phyloP scores from a whole-genome alignment of 1,284 basidiomycete genomes.

The Puccinia horiana region DNA sequence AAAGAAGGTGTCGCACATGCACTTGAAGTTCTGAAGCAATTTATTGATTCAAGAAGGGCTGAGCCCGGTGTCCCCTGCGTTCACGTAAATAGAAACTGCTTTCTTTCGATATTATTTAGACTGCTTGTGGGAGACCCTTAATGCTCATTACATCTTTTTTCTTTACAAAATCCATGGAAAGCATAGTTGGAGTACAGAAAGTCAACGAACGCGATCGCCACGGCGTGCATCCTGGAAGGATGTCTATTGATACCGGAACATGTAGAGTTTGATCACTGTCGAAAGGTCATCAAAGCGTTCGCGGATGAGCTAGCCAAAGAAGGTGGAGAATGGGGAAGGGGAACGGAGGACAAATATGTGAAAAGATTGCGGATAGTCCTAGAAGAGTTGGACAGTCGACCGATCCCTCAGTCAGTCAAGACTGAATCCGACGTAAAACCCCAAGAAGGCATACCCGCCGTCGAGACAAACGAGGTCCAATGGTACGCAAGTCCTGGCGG shows the following conservation, averaged over 20 bases:
- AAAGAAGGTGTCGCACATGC: conserved; percentile 28
- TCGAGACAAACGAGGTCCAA: conserved; percentile 3
- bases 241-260: conserved; percentile 40
- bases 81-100: conserved; percentile 22
- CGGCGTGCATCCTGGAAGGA: conserved; percentile 33
- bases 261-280: conserved; percentile 25
- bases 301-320: conserved; percentile 17
- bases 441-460: not conserved
- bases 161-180: not conserved
- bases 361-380: conserved; percentile 7
- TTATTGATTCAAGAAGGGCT: conserved; percentile 32
- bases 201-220: conserved; percentile 24
- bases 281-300: conserved; percentile 20
- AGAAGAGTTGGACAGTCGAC: conserved; percentile 3
- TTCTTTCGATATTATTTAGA: not conserved
- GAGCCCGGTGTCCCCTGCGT: conserved; percentile 33
- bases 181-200: conserved; percentile 33
- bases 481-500: not conserved
- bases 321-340: conserved; percentile 22
- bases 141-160: not conserved
- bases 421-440: not conserved
- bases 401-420: not conserved
- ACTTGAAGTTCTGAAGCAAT: conserved; percentile 36
- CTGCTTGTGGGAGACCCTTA: not conserved
- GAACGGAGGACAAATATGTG: conserved; percentile 35